A percentile compares a stretch with the other conserved stretches of the same genome.
phyloP scores from a whole-genome alignment of 2,329 filamentous ascomycete genomes.

The Ceratocystis destructans region DNA sequence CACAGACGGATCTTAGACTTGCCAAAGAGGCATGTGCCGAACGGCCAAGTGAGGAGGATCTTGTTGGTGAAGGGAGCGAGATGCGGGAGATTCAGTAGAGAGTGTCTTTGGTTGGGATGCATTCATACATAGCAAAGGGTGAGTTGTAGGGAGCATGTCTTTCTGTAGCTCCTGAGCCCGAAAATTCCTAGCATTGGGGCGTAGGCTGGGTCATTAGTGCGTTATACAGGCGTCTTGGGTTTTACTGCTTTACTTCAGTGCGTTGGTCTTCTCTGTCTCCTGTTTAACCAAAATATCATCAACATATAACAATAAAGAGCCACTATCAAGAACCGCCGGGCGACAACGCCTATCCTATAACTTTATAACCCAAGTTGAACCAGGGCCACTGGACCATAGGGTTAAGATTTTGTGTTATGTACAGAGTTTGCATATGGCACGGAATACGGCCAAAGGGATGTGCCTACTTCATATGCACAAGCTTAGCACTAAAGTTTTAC shows the following conservation, averaged over 20 bases:
- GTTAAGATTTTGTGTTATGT: no score
- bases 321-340: neutral
- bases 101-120: neutral
- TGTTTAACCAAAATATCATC: neutral
- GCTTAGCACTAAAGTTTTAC: no score
- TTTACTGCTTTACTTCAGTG: neutral
- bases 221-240: conserved; percentile 4
- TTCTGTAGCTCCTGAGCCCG: neutral
- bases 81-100: neutral
- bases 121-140: neutral
- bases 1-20: conserved; percentile 54
- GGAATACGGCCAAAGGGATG: no score
- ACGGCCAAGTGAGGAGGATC: no score
- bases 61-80: neutral
- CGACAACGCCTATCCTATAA: neutral
- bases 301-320: neutral
- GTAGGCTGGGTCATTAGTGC: neutral
- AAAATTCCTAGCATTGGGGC: no score
- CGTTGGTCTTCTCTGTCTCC: neutral
- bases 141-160: neutral
- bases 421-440: no score
- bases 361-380: no score
- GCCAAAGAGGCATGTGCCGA: conserved; percentile 45
- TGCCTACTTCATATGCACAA: no score
- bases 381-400: no score